Evolutionary conservation across 345 rosid genomes (phyloP), one percentile per base, ranked within the genome.

Genomic region (Hypericum perforatum): DNA sequence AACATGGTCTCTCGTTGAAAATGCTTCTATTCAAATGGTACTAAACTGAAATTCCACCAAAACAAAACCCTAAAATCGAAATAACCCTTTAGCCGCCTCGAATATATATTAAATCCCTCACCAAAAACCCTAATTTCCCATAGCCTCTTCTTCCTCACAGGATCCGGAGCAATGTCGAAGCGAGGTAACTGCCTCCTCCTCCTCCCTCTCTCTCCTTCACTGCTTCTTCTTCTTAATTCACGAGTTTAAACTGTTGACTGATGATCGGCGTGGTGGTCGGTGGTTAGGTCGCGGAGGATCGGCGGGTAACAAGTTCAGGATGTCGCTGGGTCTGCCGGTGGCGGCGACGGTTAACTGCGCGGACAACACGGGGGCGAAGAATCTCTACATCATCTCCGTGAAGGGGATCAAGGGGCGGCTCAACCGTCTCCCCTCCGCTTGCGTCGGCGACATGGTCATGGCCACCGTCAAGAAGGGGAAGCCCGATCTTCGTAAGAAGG

Each of bases 401-500:
- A 46, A 46, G 14, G 50, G 50, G 9, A 46, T 46, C 50, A 46
- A 46, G 14, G 50, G 50, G 5, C 7, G 50, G 8, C 50, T 46
- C 50, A 46, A 46, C 50, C 12, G 50, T 5, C 22, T 46, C 29
- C 50, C 50, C 7, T 46, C 50, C 9, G 50, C 50, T 12, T 46
- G 50, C 50, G 50, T 46, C 12, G 55, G 55, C 2, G 55, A 68
- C 12, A 68, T 68, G 72, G 72, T 68, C 7, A 62, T 68, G 72
- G 72, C 72, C 10, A 68, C 72, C 0, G 72, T 68, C 5, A 68
- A 68, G 46, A 68, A 68, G 43, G 72, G 72, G 0, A 68, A 68
- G 60, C 72, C 72, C 11, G 72, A 68, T 42, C 63, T 62, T n/a
- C 53, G 72, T 52, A 68, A 68, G 63, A 68, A 62, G 60, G 72